These are phyloP conservation scores for Candida dajiaensis DNA, from an alignment of 805 yeast species.

Conservation along the genomic window DNA sequence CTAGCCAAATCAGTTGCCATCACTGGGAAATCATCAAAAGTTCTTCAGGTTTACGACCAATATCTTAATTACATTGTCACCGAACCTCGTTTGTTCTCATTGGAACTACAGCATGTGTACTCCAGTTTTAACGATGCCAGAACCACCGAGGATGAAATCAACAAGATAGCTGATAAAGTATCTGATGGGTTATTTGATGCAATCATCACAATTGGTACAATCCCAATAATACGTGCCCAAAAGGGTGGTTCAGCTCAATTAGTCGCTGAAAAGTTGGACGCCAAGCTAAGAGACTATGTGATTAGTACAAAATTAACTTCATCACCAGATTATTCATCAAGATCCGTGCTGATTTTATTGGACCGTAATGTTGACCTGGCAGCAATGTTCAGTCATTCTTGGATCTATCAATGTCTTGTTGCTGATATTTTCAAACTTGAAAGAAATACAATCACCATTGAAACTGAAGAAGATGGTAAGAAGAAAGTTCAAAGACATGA, in stretches of 20 bases:
- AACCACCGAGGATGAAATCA: constrained; percentile 72
- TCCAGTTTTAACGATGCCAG: constrained; percentile 62
- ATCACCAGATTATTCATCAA: constrained; percentile 33
- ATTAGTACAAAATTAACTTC: constrained; percentile 45
- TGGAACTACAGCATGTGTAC: constrained; percentile 64
- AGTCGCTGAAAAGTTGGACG: constrained; percentile 82
- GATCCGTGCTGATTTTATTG: constrained; percentile 73
- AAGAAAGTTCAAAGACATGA: constrained; percentile 61
- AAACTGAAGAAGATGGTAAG: constrained; percentile 31
- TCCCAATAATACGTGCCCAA: constrained; percentile 90
- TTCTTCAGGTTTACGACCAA: constrained; percentile 91
- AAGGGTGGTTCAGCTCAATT: constrained; percentile 94
- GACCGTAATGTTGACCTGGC: constrained; percentile 89
- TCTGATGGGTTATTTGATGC: constrained; percentile 79
- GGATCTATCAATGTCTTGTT: constrained; percentile 96
- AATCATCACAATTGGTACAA: constrained; percentile 66
- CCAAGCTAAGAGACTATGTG: constrained; percentile 78
- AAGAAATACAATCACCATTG: constrained; percentile 73
- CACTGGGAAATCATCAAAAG: constrained; percentile 61
- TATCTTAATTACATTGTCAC: constrained; percentile 88
- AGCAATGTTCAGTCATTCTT: constrained; percentile 93
- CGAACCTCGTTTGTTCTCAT: constrained; percentile 83
- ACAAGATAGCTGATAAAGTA: constrained; percentile 56
- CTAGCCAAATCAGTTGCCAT: constrained; percentile 79
- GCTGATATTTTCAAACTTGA: constrained; percentile 83